Conservation (phyloP, 305 asterid species). For the Nicotiana rustica region DNA sequence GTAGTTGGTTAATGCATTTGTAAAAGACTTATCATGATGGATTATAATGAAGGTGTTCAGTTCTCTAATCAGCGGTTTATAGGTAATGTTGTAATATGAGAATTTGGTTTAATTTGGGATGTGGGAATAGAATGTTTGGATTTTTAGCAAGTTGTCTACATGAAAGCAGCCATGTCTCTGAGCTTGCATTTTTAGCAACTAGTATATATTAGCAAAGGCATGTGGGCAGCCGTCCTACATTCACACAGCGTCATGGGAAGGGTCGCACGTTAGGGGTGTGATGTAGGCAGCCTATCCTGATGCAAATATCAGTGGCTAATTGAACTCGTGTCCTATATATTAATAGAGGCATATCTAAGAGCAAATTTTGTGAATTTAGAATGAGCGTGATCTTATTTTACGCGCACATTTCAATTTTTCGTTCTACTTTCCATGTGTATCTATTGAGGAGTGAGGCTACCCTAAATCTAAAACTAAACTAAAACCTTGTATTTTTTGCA, state of each 20-base stretch:
- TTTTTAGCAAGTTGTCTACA: not conserved
- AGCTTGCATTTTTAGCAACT: not conserved
- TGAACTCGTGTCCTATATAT: too few relatives aligned
- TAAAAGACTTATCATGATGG: not conserved
- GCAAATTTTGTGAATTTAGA: not conserved
- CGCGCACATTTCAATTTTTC: not conserved
- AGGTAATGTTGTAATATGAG: slow-evolving; percentile 1
- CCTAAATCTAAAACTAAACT: too few relatives aligned
- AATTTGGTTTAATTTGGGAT: not conserved
- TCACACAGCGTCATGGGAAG: too few relatives aligned
- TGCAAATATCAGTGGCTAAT: too few relatives aligned
- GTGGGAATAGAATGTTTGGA: not conserved
- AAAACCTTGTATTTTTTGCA: too few relatives aligned
- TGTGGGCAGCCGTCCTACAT: too few relatives aligned
- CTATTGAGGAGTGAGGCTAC: too few relatives aligned
- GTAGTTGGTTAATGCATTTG: not conserved
- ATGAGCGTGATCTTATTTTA: not conserved
- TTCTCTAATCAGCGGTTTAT: not conserved
- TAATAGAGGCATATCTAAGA: not conserved
- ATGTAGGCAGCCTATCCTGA: too few relatives aligned
- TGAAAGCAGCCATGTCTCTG: not conserved
- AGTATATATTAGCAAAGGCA: too few relatives aligned
- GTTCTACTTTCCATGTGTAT: too few relatives aligned
- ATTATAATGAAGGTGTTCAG: not conserved
- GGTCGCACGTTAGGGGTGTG: too few relatives aligned